Conservation (phyloP, 1,139 yeast genomes). For the Kodamaea fungicola region DNA sequence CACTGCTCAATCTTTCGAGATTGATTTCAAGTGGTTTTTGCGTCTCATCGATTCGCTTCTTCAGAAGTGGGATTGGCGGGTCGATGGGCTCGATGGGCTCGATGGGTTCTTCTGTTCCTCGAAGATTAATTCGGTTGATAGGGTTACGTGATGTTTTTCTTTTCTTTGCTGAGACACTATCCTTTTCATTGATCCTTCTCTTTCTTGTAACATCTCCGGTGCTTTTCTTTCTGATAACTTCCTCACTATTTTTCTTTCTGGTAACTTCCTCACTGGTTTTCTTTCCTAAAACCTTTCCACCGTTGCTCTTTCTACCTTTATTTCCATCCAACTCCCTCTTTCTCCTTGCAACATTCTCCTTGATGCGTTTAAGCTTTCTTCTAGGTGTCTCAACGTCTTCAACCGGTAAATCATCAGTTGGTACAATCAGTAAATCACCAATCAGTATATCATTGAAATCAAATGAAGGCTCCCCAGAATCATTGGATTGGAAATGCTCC, state of each 20-base stretch:
- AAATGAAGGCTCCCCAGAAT: neutral
- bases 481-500: neutral
- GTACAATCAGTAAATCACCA: too few relatives aligned
- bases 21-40: constrained; percentile 30
- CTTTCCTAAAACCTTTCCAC: neutral
- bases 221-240: too few relatives aligned
- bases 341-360: neutral
- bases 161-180: too few relatives aligned
- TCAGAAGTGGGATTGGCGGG: constrained; percentile 19
- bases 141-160: neutral
- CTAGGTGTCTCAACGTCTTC: neutral
- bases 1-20: constrained; percentile 25
- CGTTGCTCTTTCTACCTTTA: neutral
- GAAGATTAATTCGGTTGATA: too few relatives aligned
- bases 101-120: constrained; percentile 2
- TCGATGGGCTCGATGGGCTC: constrained; percentile 1
- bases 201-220: too few relatives aligned
- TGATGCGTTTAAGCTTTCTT: neutral
- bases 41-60: constrained; percentile 14
- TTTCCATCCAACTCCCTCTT: neutral
- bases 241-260: too few relatives aligned
- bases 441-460: neutral
- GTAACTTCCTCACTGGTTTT: too few relatives aligned
- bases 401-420: neutral
- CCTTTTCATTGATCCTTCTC: too few relatives aligned